Base-by-base conservation (phyloP, 768 basidiomycete species). In the Agrocybe chaxingu region DNA sequence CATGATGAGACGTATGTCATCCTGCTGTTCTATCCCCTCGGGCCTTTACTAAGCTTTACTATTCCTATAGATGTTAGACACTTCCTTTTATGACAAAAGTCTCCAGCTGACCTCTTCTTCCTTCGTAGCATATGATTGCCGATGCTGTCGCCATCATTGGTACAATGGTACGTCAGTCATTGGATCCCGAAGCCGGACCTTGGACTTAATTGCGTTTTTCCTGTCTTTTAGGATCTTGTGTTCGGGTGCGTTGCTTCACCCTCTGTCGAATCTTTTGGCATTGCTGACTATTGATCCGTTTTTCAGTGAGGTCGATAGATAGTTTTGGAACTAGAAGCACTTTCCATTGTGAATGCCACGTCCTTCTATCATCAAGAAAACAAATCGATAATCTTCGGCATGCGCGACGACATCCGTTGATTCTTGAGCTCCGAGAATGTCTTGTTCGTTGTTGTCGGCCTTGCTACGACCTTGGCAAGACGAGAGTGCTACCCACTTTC, bases 71-170 rank as follows among this genome's bases (percentile, higher is more conserved):
- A 79, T 71, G 77, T 77, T 57, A 68, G 75, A 45, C 31, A 45
- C 42, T 29, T 54, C 45, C 42, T 48, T 36, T 51, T 43, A 49
- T 39, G 19, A 49, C 55, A 16, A 31, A 62, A 59, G 45, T 24
- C 58, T 53, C 54, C 54, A 39, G 56, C 49, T 62, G 35, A 60
- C 51, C 12, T n/a, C 46, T 48, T 51, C 38, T 44, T 45, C 39
- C 59, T 54, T 60, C 59, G 39, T 66, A 84, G 86, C 91, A 92
- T 70, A 87, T 89, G 82, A 75, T 97, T 52, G 92, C 93, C 4
- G 96, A 98, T 62, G 94, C 89, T 38, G 96, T 99, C 44, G 86
- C 96, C 42, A 89, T 99, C 65, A 97, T 98, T 65, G 97, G 97
- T 60, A 98, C 96, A 41, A 95, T 97, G 95, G 92, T 86, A 64